Evolutionary conservation across 2,329 filamentous ascomycete species (phyloP).

Genomic region (Pyrenochaeta sp.): DNA sequence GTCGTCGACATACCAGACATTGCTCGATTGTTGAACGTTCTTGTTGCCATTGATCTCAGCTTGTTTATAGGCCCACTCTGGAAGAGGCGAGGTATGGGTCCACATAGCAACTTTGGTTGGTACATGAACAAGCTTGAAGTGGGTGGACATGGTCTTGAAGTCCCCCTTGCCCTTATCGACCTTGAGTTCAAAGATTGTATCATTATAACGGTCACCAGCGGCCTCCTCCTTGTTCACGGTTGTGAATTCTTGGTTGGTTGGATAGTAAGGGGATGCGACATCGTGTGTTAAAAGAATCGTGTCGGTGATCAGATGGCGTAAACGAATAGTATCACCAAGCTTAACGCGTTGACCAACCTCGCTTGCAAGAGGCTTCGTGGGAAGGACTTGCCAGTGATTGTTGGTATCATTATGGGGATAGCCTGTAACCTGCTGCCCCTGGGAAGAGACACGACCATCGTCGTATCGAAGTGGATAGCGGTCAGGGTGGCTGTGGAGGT

Average conservation of each 20-base stretch:
- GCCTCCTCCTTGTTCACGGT: constrained; percentile 78
- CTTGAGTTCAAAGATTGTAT: constrained; percentile 91
- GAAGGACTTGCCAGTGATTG: constrained; percentile 96
- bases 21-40: constrained; percentile 86
- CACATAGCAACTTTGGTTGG: constrained; percentile 99
- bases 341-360: constrained; percentile 71
- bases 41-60: constrained; percentile 99
- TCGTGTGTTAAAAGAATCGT: constrained; percentile 91
- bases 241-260: constrained; percentile 98
- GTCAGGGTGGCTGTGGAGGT: constrained; percentile 91
- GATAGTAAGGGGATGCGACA: constrained; percentile 93
- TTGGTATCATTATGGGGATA: constrained; percentile 99
- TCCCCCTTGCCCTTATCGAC: constrained; percentile 86
- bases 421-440: constrained; percentile 95
- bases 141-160: constrained; percentile 88
- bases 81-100: constrained; percentile 94
- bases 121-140: constrained; percentile 95
- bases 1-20: constrained; percentile 93
- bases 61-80: constrained; percentile 96
- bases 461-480: constrained; percentile 94
- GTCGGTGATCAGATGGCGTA: constrained; percentile 87
- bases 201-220: constrained; percentile 77
- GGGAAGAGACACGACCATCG: constrained; percentile 94
- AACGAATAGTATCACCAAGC: constrained; percentile 85
- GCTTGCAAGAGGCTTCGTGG: constrained; percentile 61